Conservation (phyloP, 441 rosid species). For the Corymbia calophylla region DNA sequence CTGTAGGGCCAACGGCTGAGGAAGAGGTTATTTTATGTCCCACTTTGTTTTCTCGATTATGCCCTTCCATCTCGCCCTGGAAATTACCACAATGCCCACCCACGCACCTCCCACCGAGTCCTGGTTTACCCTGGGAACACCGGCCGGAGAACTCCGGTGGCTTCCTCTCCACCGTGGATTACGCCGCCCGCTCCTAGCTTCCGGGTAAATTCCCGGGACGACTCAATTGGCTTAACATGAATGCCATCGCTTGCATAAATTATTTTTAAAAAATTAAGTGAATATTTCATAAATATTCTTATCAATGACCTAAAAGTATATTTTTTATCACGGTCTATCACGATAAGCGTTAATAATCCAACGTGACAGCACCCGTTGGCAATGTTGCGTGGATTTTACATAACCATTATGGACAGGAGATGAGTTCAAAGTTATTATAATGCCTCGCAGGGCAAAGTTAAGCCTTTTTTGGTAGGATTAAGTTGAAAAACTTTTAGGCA, state of each 20-base stretch:
- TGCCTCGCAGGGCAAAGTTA: accelerated
- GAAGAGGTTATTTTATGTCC: background rate
- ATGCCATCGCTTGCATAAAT: background rate
- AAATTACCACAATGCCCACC: background rate
- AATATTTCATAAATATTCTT: too few species aligned
- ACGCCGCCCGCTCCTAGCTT: background rate
- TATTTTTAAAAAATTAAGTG: background rate
- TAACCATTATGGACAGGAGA: accelerated
- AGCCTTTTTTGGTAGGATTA: background rate
- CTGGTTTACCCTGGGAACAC: background rate
- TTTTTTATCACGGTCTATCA: background rate
- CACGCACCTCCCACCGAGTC: too few species aligned
- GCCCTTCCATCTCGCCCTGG: background rate
- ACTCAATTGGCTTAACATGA: background rate
- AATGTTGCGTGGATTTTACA: background rate
- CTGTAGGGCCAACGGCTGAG: background rate
- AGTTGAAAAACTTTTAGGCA: too few species aligned
- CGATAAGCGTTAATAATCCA: background rate
- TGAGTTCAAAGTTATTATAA: background rate
- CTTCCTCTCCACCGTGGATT: background rate
- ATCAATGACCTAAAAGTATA: background rate
- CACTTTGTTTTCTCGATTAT: background rate
- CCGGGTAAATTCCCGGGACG: background rate
- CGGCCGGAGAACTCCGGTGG: background rate
- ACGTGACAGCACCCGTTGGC: accelerated